Evolutionary conservation across 768 basidiomycete species (phyloP).

Genomic region (Rhizopogon vinicolor): DNA sequence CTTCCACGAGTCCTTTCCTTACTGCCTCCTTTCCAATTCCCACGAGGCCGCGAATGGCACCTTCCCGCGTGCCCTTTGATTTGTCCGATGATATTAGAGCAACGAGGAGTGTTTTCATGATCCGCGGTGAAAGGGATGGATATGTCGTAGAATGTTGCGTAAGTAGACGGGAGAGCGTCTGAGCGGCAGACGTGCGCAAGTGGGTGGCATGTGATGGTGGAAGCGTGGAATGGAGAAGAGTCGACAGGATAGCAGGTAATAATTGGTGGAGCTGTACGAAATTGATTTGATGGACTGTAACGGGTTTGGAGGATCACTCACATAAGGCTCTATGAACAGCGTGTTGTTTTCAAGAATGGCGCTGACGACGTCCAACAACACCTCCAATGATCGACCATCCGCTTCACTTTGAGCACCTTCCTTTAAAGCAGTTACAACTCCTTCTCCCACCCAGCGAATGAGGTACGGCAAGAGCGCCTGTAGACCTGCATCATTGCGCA

Average conservation of each 20-base stretch:
- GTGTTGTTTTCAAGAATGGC: constrained; percentile 84
- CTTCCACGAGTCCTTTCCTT: constrained; percentile 75
- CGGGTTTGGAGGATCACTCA: constrained; percentile 37
- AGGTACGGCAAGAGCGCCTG: constrained; percentile 91
- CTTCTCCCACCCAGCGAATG: constrained; percentile 92
- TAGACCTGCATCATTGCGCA: constrained; percentile 86
- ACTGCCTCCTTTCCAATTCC: constrained; percentile 85
- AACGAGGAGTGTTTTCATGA: constrained; percentile 90
- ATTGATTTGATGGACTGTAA: background rate
- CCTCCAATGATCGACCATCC: constrained; percentile 71
- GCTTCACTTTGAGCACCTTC: constrained; percentile 48
- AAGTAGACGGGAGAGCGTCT: constrained; percentile 78
- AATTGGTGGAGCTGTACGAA: constrained; percentile 86
- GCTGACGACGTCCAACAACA: constrained; percentile 78
- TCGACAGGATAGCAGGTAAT: constrained; percentile 87
- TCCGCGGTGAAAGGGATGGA: constrained; percentile 79
- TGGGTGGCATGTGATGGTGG: constrained; percentile 65
- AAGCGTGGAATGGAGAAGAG: constrained; percentile 82
- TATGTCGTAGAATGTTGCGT: constrained; percentile 86
- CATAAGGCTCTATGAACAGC: constrained; percentile 94
- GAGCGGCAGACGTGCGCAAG: constrained; percentile 76
- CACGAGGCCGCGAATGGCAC: constrained; percentile 82
- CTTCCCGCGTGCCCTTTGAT: constrained; percentile 79
- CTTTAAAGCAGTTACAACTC: constrained; percentile 61
- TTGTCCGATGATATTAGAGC: constrained; percentile 74